Evolutionary conservation across 164 flowering plant genomes (phyloP).

Genomic region (Vitis cinerea): DNA sequence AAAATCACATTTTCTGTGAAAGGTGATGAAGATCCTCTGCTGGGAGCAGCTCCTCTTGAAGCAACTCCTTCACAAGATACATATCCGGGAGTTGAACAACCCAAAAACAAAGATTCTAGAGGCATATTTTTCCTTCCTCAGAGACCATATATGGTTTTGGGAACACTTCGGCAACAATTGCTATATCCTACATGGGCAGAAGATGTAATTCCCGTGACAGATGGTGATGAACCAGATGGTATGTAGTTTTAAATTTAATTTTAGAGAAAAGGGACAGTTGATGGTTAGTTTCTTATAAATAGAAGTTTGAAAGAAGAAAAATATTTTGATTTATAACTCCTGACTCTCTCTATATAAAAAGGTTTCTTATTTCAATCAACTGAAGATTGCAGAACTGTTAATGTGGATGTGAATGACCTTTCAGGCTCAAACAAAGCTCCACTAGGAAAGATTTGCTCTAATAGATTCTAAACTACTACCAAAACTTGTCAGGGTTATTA

Average conservation of each 20-base stretch:
- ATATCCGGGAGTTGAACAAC: conserved; percentile 13
- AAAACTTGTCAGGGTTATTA: too few relatives aligned
- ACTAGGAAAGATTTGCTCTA: too few relatives aligned
- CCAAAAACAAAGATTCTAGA: conserved; percentile 27
- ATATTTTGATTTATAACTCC: too few relatives aligned
- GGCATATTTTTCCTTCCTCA: conserved; percentile 90
- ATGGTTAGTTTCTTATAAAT: too few relatives aligned
- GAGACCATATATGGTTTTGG: conserved; percentile 94
- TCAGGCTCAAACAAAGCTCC: too few relatives aligned
- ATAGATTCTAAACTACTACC: too few relatives aligned
- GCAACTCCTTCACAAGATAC: conserved; percentile 7
- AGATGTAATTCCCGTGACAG: conserved; percentile 22
- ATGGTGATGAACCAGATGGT: conserved; percentile 45
- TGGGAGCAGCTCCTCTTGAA: conserved; percentile 26
- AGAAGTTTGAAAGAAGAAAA: too few relatives aligned
- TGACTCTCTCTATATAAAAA: too few relatives aligned
- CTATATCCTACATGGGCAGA: conserved; percentile 91
- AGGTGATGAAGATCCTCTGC: conserved; percentile 27
- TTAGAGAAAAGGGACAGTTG: too few relatives aligned
- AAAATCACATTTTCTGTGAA: conserved; percentile 60
- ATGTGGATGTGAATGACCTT: too few relatives aligned
- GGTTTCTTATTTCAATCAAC: too few relatives aligned
- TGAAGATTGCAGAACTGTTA: too few relatives aligned
- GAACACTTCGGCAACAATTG: conserved; percentile 92
- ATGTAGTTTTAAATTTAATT: conserved; percentile 14